A percentile compares a stretch with the other conserved stretches of the same genome.
Conservation (phyloP, 176 grass and related monocot genomes). For the Microstegium vimineum region DNA sequence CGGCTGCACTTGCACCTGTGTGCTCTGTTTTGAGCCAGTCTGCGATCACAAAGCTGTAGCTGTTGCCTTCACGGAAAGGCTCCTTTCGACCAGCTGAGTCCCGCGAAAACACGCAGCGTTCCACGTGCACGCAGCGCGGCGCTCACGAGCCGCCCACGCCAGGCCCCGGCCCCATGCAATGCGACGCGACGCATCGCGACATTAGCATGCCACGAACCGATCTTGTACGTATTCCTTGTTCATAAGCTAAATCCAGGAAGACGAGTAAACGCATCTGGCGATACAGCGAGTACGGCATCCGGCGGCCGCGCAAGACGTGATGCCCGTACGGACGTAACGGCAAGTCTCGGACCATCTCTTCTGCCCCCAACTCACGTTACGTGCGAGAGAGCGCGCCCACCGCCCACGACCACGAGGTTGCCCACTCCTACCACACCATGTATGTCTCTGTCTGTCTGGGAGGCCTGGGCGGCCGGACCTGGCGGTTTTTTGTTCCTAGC, state of each 20-base stretch:
- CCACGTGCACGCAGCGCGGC: slow-evolving; percentile 19
- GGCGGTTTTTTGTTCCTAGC: slow-evolving; percentile 29
- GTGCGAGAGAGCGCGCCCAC: neutral
- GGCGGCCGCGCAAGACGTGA: neutral
- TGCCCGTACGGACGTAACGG: neutral
- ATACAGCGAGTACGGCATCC: neutral
- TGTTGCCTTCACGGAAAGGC: neutral
- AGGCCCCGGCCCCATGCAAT: neutral
- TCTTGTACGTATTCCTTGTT: slow-evolving; percentile 22
- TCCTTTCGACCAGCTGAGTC: neutral
- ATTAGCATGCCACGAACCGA: neutral
- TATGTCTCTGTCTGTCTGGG: neutral
- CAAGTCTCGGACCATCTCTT: neutral
- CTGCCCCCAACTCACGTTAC: slow-evolving; percentile 11
- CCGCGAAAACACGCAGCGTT: neutral
- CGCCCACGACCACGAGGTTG: neutral
- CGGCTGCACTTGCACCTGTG: neutral
- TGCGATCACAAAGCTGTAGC: neutral
- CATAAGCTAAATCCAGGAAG: slow-evolving; percentile 7
- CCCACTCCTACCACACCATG: neutral
- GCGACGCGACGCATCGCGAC: neutral
- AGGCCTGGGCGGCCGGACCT: neutral
- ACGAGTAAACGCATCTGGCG: neutral
- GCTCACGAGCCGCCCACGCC: slow-evolving; percentile 1
- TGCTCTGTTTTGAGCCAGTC: neutral